phyloP scores from a whole-genome alignment of 371 early-diverging fungal species.

The Neoconidiobolus thromboides region DNA sequence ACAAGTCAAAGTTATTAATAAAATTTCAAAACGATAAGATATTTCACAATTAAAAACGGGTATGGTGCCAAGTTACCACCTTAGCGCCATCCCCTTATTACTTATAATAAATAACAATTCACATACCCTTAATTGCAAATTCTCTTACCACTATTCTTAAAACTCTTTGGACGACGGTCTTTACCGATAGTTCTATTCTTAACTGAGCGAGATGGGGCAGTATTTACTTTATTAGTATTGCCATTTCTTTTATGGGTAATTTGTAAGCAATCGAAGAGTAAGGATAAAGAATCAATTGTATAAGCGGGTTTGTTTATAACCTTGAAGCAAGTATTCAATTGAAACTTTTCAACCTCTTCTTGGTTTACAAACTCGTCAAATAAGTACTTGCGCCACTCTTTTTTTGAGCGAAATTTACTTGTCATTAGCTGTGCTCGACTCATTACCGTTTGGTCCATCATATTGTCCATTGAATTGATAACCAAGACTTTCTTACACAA shows the following conservation, averaged over 20 bases:
- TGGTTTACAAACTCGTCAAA: neutral
- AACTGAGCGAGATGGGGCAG: too few relatives aligned
- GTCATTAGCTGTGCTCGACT: neutral
- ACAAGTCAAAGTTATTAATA: too few relatives aligned
- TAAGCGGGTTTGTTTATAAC: neutral
- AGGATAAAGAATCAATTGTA: neutral
- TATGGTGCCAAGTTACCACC: too few relatives aligned
- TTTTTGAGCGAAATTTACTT: neutral
- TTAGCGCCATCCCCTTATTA: too few relatives aligned
- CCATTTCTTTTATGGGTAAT: neutral
- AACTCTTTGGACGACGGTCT: too few relatives aligned
- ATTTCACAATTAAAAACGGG: too few relatives aligned
- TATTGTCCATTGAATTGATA: neutral
- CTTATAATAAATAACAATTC: too few relatives aligned
- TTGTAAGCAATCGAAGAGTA: neutral
- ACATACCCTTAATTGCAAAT: too few relatives aligned
- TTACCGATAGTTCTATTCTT: too few relatives aligned
- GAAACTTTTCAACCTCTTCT: neutral
- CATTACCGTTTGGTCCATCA: neutral
- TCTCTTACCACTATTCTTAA: too few relatives aligned
- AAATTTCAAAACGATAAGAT: too few relatives aligned
- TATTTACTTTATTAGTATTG: too few relatives aligned
- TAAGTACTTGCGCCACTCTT: conserved; percentile 1
- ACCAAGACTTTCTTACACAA: neutral
- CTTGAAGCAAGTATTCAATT: neutral